Percentiles rank a stretch among this genome's conserved stretches.
phyloP scores from a whole-genome alignment of 805 yeast genomes.

The Barnettozyma populi region DNA sequence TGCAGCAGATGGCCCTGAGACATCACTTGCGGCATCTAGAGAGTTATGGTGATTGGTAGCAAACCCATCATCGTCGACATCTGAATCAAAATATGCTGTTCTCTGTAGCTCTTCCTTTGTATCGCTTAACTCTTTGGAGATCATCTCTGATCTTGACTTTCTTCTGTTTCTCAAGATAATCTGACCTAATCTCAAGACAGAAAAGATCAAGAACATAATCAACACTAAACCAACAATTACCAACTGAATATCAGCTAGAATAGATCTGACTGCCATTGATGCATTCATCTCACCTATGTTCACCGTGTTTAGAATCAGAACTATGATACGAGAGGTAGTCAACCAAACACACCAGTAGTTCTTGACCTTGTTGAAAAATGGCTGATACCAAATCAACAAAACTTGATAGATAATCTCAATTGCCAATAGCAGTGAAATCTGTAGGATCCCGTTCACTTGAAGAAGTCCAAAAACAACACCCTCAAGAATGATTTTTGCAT shows the following conservation, averaged over 20 bases:
- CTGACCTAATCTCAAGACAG: slow-evolving; percentile 4
- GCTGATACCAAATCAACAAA: slow-evolving; percentile 24
- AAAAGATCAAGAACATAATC: slow-evolving; percentile 6
- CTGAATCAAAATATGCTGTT: neutral
- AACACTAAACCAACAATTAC: slow-evolving; percentile 5
- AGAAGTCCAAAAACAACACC: slow-evolving; percentile 40
- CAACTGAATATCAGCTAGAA: slow-evolving; percentile 29
- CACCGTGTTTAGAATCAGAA: slow-evolving; percentile 39
- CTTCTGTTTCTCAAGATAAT: slow-evolving; percentile 4
- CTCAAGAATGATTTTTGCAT: slow-evolving; percentile 28
- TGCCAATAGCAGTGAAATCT: slow-evolving; percentile 34
- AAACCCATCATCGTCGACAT: neutral
- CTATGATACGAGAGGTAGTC: slow-evolving; percentile 34
- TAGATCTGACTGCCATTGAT: slow-evolving; percentile 35
- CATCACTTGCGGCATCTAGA: neutral
- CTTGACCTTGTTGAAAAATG: slow-evolving; percentile 27
- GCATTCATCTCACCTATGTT: slow-evolving; percentile 32
- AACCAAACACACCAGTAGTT: slow-evolving; percentile 28
- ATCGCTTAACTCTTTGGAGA: neutral
- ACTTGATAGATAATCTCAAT: slow-evolving; percentile 30
- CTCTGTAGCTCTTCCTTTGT: neutral
- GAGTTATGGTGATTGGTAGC: neutral
- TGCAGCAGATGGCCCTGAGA: neutral
- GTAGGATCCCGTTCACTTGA: slow-evolving; percentile 40
- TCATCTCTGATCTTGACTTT: neutral